These are phyloP conservation scores for Colletotrichum sojae DNA, from an alignment of 2,329 filamentous ascomycete species.

Conservation along the genomic window DNA sequence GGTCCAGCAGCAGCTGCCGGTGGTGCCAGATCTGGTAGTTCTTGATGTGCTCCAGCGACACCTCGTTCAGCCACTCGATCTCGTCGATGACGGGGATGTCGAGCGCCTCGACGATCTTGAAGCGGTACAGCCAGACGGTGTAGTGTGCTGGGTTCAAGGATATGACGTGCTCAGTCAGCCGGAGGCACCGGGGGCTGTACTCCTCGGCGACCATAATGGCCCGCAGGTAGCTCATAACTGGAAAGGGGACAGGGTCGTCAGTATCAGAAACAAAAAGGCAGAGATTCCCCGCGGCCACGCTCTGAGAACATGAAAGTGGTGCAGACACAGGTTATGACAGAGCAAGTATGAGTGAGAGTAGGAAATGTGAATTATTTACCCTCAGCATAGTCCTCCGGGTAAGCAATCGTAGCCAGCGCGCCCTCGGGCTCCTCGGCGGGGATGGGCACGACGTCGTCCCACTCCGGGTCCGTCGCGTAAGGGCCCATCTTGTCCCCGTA, in stretches of 20 bases:
- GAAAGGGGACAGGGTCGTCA: constrained; percentile 14
- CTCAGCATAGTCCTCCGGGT: constrained; percentile 90
- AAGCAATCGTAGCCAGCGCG: constrained; percentile 93
- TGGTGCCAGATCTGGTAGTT: constrained; percentile 99
- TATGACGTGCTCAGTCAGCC: constrained; percentile 91
- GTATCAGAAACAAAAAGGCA: background rate
- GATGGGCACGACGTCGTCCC: constrained; percentile 88
- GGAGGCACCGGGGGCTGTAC: constrained; percentile 82
- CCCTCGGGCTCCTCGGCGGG: constrained; percentile 86
- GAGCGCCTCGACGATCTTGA: constrained; percentile 80
- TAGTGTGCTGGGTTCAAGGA: constrained; percentile 96
- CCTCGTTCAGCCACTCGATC: constrained; percentile 86
- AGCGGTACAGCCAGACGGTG: constrained; percentile 97
- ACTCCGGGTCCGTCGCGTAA: constrained; percentile 79
- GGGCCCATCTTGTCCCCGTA: constrained; percentile 65
- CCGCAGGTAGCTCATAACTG: constrained; percentile 91
- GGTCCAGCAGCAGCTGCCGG: constrained; percentile 75
- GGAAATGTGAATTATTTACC: constrained; percentile 57
- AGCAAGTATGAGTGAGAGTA: background rate
- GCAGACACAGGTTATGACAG: background rate
- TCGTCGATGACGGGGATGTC: constrained; percentile 78
- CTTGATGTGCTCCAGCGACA: constrained; percentile 88
- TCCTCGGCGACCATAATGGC: constrained; percentile 94
- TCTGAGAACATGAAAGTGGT: background rate
- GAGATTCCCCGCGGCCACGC: background rate